Evolutionary conservation across 2,329 filamentous ascomycete genomes (phyloP).

Genomic region (Teratosphaeria gauchensis): DNA sequence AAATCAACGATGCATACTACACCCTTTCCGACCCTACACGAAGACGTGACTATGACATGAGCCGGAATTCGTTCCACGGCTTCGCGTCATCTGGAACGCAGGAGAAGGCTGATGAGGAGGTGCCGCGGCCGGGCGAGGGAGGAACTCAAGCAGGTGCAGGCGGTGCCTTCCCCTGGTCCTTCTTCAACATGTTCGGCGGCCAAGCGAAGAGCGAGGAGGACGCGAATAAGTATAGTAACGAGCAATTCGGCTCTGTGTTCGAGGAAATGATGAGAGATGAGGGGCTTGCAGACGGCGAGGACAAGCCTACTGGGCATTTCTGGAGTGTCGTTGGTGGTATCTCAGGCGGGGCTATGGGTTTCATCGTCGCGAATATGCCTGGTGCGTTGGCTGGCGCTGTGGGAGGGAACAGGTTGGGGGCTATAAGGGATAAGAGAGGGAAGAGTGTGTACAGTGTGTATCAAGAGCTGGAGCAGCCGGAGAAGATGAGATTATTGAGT

Average conservation of each 20-base stretch:
- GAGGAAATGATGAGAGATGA: conserved; percentile 46
- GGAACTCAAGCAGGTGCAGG: conserved; percentile 24
- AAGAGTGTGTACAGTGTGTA: conserved; percentile 95
- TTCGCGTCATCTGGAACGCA: conserved; percentile 20
- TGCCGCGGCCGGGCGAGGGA: conserved; percentile 31
- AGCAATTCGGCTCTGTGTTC: conserved; percentile 69
- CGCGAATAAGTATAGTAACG: conserved; percentile 47
- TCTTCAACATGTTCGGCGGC: conserved; percentile 47
- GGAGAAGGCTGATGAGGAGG: conserved; percentile 41
- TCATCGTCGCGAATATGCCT: conserved; percentile 88
- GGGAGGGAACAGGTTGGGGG: conserved; percentile 84
- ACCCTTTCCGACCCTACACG: conserved; percentile 71
- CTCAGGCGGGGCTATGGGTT: conserved; percentile 82
- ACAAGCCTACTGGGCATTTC: conserved; percentile 59
- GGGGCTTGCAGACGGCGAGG: conserved; percentile 60
- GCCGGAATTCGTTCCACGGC: conserved; percentile 50
- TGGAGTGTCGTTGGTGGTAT: conserved; percentile 80
- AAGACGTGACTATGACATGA: conserved; percentile 74
- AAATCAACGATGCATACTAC: conserved; percentile 89
- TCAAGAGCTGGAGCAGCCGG: conserved; percentile 72
- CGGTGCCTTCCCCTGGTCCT: conserved; percentile 63
- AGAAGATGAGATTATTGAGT: conserved; percentile 70
- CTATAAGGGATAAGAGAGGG: conserved; percentile 76
- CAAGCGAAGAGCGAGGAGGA: conserved; percentile 37
- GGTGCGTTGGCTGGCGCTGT: conserved; percentile 84